Conservation (phyloP, 2,329 filamentous ascomycete species). For the Fusarium piperis region DNA sequence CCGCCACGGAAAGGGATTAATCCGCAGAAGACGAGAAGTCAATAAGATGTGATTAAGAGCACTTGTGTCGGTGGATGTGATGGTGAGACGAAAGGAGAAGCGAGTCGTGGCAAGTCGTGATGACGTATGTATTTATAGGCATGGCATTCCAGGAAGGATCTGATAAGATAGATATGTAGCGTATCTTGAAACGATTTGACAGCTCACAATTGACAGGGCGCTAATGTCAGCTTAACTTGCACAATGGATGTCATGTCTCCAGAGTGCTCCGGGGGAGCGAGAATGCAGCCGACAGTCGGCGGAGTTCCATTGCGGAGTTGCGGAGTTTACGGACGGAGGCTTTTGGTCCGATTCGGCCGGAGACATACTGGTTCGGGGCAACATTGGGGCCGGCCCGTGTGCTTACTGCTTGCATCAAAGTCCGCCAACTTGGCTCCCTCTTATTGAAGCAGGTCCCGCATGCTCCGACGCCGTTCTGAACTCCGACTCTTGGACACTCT, state of each 20-base stretch:
- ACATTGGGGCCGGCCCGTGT: conserved; percentile 26
- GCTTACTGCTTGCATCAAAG: conserved; percentile 24
- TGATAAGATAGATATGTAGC: conserved; percentile 20
- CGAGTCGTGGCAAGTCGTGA: not conserved
- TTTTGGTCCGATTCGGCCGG: conserved; percentile 20
- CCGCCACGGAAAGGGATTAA: not conserved
- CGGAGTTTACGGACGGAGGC: conserved; percentile 35
- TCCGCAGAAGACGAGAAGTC: conserved; percentile 6
- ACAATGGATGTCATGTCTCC: not conserved
- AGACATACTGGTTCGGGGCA: conserved; percentile 15
- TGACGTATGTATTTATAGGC: not conserved
- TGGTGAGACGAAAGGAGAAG: not conserved
- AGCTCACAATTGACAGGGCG: not conserved
- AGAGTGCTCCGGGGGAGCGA: not conserved
- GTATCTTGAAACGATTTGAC: not conserved
- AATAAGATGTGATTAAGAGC: conserved; percentile 5
- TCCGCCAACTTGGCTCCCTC: conserved; percentile 9
- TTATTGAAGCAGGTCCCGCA: not conserved
- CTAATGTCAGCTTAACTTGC: not conserved
- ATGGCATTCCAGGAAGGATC: not conserved
- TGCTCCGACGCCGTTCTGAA: conserved; percentile 26
- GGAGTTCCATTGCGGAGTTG: conserved; percentile 44
- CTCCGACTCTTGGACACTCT: conserved; percentile 13
- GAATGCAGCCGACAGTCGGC: conserved; percentile 17
- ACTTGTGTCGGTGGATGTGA: not conserved